Evolutionary conservation across 371 early-diverging fungal species (phyloP), one percentile per base, ranked within the genome.

Genomic region (Dipsacomyces acuminosporus): DNA sequence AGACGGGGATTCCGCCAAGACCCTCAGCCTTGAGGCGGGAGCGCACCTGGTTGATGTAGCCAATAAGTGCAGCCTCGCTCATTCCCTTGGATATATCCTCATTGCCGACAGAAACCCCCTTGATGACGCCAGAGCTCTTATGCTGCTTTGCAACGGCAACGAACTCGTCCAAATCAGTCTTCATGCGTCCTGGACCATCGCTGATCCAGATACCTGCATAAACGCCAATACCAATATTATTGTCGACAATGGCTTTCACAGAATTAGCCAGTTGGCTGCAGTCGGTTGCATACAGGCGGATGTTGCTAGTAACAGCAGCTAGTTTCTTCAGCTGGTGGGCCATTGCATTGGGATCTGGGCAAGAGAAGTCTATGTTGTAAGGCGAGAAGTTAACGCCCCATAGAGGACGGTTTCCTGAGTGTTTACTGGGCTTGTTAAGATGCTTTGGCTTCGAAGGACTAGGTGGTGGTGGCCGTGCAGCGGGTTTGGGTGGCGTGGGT

Each of bases 281-380:
- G 55, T 73, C 73, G n/a, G 73, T 67, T 9, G 73, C 74, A 40
- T 74, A 73, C 33, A 73, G 57, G 22, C 73, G 71, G 41, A 73
- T 66, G 55, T 71, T 74, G 24, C 42, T 30, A 35, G 73, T 62
- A 1, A 61, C 74, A 0, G 18, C 18, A 0, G 71, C 65, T 0
- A 73, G 52, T 38, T 51, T 69, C 13, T 55, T 33, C 22, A 73
- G 62, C 30, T 73, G 56, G 3, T 26, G 36, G 3, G 60, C 33
- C 20, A 73, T 61, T 1, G 54, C 40, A 15, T 15, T 44, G 17
- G 44, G 41, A 25, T 61, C 61, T 0, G 73, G 61, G 54, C 73
- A 73, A 7, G 73, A 63, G 4, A 75, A 71, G 24, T 73, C 73
- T n/a, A 34, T 45, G 45, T 73, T 73, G 51, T 73, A 73, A 3